These are phyloP conservation scores for Canna indica DNA, from an alignment of 176 grass and related monocot genomes.

Conservation along the genomic window DNA sequence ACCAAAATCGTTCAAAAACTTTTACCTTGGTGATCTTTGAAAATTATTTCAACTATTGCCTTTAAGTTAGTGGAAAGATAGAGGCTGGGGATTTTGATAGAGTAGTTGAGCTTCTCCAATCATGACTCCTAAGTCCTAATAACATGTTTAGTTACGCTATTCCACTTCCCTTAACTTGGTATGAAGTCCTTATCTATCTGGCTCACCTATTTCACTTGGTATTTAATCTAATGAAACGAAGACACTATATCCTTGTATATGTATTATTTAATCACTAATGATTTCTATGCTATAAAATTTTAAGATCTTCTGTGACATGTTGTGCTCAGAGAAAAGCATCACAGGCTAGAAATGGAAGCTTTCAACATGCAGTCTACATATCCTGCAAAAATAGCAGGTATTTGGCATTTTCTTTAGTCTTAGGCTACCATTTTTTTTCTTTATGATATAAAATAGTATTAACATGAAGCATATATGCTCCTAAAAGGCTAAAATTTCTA, in stretches of 20 bases:
- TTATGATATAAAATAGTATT: not conserved
- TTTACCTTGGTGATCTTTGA: not conserved
- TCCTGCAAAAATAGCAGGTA: constrained; percentile 56
- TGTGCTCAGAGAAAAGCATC: constrained; percentile 78
- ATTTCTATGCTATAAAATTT: constrained; percentile 15
- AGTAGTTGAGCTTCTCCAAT: no score
- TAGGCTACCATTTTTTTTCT: constrained; percentile 16
- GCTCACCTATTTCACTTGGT: not conserved
- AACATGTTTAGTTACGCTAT: not conserved
- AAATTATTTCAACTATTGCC: no score
- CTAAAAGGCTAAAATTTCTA: not conserved
- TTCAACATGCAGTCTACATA: constrained; percentile 45
- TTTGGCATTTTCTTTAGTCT: constrained; percentile 6
- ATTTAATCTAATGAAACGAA: not conserved
- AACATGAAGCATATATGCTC: not conserved
- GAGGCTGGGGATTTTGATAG: no score
- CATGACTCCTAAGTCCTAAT: no score
- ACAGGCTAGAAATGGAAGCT: constrained; percentile 46
- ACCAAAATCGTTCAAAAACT: not conserved
- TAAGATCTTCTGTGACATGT: constrained; percentile 22
- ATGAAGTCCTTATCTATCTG: not conserved
- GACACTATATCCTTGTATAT: not conserved
- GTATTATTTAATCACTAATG: constrained; percentile 7
- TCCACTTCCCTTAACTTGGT: not conserved
- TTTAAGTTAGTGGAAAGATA: no score